These are phyloP conservation scores for Epithemia pelagica DNA, from an alignment of 108 stramenopile genomes.

Conservation along the genomic window DNA sequence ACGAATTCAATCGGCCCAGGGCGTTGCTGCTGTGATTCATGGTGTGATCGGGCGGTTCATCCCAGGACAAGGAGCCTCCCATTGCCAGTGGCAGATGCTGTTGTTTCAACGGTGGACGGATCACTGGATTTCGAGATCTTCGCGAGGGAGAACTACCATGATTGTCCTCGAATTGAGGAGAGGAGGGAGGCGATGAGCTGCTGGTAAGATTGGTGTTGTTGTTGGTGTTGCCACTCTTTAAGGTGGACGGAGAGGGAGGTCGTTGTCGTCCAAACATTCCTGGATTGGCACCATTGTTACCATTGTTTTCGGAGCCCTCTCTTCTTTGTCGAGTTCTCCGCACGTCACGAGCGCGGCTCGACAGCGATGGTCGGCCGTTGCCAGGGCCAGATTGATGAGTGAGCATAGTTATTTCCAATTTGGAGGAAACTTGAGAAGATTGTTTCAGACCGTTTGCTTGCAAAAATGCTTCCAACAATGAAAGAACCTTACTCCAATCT, in stretches of 20 bases:
- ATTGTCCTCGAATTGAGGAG: background rate
- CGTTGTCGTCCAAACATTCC: background rate
- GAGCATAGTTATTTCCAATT: no score
- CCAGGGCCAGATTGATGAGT: no score
- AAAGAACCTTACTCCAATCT: no score
- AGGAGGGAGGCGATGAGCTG: background rate
- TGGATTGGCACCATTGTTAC: background rate
- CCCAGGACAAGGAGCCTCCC: background rate
- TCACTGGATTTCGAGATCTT: background rate
- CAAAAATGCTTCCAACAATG: no score
- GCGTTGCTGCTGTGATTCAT: background rate
- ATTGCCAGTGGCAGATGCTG: background rate
- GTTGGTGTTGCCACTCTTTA: background rate
- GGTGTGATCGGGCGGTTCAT: background rate
- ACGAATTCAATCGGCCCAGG: background rate
- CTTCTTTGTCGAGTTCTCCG: background rate
- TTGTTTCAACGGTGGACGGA: background rate
- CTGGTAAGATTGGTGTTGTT: no score
- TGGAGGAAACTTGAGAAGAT: no score
- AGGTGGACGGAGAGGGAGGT: background rate
- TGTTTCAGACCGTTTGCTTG: no score
- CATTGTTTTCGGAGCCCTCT: background rate
- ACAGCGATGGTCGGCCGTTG: background rate
- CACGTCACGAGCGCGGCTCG: background rate
- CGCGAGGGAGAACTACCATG: background rate